These are phyloP conservation scores for Fusarium duplospermum DNA, from an alignment of 2,329 filamentous ascomycete genomes.

Conservation along the genomic window DNA sequence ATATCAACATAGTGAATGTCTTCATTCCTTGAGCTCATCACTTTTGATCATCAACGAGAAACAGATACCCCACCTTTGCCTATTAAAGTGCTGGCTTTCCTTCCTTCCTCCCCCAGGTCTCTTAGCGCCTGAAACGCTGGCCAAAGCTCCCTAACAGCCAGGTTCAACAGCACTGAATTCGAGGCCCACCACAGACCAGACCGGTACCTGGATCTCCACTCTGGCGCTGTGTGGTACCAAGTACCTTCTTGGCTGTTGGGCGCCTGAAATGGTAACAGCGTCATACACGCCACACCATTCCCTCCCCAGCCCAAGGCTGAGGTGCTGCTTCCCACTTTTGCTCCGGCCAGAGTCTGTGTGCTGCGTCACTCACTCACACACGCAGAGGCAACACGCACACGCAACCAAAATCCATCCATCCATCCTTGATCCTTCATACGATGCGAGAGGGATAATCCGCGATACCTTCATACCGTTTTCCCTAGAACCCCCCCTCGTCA, in stretches of 20 bases:
- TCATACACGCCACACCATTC: constrained; percentile 44
- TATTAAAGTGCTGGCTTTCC: not conserved
- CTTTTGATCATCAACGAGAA: constrained; percentile 2
- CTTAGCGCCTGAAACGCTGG: constrained; percentile 1
- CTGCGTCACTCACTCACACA: constrained; percentile 35
- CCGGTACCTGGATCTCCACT: not conserved
- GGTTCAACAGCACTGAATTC: not conserved
- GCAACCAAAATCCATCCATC: constrained; percentile 23
- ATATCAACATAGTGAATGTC: not conserved
- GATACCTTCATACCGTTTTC: constrained; percentile 28
- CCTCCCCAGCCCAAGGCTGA: constrained; percentile 20
- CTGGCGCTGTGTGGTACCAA: not conserved
- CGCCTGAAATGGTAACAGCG: constrained; percentile 20
- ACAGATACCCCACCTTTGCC: not conserved
- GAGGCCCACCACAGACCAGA: constrained; percentile 1
- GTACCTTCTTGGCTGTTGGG: constrained; percentile 21
- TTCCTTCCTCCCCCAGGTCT: not conserved
- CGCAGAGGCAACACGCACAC: constrained; percentile 19
- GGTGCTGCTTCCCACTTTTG: constrained; percentile 43
- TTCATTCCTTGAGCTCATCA: not conserved
- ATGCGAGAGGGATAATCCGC: constrained; percentile 18
- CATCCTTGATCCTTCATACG: constrained; percentile 10
- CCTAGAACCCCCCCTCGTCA: not conserved
- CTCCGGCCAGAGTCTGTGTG: constrained; percentile 17
- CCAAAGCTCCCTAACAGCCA: constrained; percentile 10